These are phyloP conservation scores for Erigeron canadensis DNA, from an alignment of 129 eudicot genomes.

Conservation along the genomic window DNA sequence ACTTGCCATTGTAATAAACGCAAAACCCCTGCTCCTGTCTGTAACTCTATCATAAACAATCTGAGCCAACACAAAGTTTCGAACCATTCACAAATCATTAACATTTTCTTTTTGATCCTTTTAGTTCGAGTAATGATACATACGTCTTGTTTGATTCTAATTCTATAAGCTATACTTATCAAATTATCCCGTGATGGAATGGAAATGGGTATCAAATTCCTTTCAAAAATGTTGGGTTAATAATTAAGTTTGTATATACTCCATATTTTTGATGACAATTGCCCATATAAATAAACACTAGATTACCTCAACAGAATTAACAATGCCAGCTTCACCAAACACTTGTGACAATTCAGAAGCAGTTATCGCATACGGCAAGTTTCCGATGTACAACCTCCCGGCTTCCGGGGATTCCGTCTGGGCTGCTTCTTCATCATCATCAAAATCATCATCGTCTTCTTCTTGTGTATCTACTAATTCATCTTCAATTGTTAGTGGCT, in stretches of 20 bases:
- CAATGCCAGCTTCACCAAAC: conserved; percentile 75
- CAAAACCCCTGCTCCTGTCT: conserved; percentile 95
- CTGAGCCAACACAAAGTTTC: conserved; percentile 40
- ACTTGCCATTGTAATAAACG: conserved; percentile 84
- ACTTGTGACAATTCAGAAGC: conserved; percentile 68
- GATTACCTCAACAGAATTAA: conserved; percentile 64
- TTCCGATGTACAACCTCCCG: conserved; percentile 79
- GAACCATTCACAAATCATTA: not conserved
- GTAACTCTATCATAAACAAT: conserved; percentile 84
- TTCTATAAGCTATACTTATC: too few relatives aligned
- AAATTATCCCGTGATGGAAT: too few relatives aligned
- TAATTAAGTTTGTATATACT: too few relatives aligned
- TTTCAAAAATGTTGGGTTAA: too few relatives aligned
- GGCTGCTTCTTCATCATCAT: conserved; percentile 26
- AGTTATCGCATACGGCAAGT: conserved; percentile 79
- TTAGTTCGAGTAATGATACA: too few relatives aligned
- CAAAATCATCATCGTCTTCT: conserved; percentile 24
- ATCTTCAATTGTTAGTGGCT: conserved; percentile 28
- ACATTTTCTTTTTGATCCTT: too few relatives aligned
- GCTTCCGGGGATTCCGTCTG: conserved; percentile 49
- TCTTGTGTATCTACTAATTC: conserved; percentile 22
- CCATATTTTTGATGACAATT: too few relatives aligned
- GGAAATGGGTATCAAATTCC: too few relatives aligned
- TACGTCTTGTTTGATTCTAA: too few relatives aligned
- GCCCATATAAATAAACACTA: not conserved